phyloP scores from a whole-genome alignment of 2,329 filamentous ascomycete genomes.

The Emergomyces orientalis region DNA sequence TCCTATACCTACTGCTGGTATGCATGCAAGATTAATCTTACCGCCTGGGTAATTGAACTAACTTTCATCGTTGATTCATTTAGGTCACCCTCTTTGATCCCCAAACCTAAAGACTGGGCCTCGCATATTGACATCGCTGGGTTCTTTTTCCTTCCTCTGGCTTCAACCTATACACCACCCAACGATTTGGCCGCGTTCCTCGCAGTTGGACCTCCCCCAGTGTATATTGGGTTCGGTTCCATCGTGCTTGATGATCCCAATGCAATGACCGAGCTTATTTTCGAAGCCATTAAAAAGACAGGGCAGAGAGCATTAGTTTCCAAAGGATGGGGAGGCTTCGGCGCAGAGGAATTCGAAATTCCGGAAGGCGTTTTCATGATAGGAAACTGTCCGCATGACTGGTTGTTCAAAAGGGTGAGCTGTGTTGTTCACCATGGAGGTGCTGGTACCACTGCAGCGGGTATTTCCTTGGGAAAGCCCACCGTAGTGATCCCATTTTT shows the following conservation, averaged over 20 bases:
- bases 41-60: neutral
- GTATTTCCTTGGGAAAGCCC: slow-evolving; percentile 69
- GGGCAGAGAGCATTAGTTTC: slow-evolving; percentile 73
- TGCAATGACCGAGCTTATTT: slow-evolving; percentile 60
- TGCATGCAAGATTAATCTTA: slow-evolving; percentile 3
- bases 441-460: slow-evolving; percentile 77
- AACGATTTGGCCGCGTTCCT: slow-evolving; percentile 59
- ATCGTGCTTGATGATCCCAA: slow-evolving; percentile 72
- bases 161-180: slow-evolving; percentile 56
- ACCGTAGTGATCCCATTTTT: slow-evolving; percentile 83
- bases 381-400: slow-evolving; percentile 79
- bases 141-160: slow-evolving; percentile 65
- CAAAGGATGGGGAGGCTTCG: slow-evolving; percentile 80
- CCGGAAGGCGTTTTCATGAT: slow-evolving; percentile 74
- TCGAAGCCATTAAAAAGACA: slow-evolving; percentile 57
- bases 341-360: slow-evolving; percentile 58
- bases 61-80: neutral
- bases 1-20: slow-evolving; percentile 88
- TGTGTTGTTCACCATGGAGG: slow-evolving; percentile 82
- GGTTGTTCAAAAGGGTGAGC: slow-evolving; percentile 73
- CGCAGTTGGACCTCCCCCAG: slow-evolving; percentile 57
- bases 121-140: slow-evolving; percentile 62
- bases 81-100: slow-evolving; percentile 64
- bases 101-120: slow-evolving; percentile 69
- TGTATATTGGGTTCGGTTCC: slow-evolving; percentile 76